Evolutionary conservation across 2,329 filamentous ascomycete genomes (phyloP).

Genomic region (Aspergillus brasiliensis): DNA sequence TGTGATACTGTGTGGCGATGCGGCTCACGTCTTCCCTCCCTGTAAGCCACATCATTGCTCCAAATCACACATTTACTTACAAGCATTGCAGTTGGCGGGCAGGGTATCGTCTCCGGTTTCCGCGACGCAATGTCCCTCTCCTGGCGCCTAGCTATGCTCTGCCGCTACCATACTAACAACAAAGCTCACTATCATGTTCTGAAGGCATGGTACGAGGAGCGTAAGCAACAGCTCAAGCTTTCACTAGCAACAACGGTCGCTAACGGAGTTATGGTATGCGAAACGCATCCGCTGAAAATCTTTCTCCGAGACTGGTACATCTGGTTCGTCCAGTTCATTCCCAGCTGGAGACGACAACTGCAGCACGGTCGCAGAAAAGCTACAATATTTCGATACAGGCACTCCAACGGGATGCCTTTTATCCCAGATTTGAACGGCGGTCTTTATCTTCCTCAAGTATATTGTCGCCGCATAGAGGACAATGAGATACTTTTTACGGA

Average conservation of each 20-base stretch:
- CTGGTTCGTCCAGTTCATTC: slow-evolving; percentile 36
- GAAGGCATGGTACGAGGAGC: slow-evolving; percentile 37
- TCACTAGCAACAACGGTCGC: slow-evolving; percentile 38
- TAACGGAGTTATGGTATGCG: slow-evolving; percentile 38
- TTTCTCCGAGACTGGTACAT: slow-evolving; percentile 37
- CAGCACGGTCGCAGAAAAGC: slow-evolving; percentile 32
- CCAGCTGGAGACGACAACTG: slow-evolving; percentile 31
- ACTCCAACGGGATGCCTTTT: slow-evolving; percentile 35
- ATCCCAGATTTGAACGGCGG: slow-evolving; percentile 33
- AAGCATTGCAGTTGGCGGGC: slow-evolving; percentile 38
- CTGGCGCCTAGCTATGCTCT: slow-evolving; percentile 40
- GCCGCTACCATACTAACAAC: slow-evolving; percentile 14
- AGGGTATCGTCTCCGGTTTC: slow-evolving; percentile 47
- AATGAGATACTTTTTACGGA: slow-evolving; percentile 32
- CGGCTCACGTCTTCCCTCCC: slow-evolving; percentile 57
- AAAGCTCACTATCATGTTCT: slow-evolving; percentile 28
- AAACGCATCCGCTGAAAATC: slow-evolving; percentile 31
- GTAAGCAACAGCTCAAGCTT: slow-evolving; percentile 41
- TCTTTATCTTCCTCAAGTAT: slow-evolving; percentile 38
- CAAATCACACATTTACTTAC: background rate
- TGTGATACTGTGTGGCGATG: slow-evolving; percentile 51
- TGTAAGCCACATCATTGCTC: slow-evolving; percentile 31
- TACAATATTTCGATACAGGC: slow-evolving; percentile 35
- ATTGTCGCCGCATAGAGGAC: slow-evolving; percentile 23
- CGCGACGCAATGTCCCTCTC: slow-evolving; percentile 41